Evolutionary conservation across 2,329 filamentous ascomycete genomes (phyloP), one percentile per base, ranked within the genome.

Genomic region (Botryotinia convoluta): DNA sequence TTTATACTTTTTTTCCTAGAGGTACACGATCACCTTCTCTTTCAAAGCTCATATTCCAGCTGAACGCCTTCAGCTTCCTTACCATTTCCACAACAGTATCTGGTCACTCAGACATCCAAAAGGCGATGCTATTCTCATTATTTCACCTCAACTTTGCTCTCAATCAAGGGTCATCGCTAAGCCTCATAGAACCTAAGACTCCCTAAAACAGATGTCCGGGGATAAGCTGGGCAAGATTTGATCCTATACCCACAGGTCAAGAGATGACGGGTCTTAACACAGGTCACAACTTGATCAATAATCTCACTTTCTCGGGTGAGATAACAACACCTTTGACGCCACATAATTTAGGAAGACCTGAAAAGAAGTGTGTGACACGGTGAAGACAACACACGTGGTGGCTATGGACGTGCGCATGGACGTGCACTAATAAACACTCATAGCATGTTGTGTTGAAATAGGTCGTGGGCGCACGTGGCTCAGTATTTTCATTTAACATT

Each of bases 351-450:
- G 4, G 20, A 60, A 60, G 48, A 35, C 22, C 62, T 67, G 26
- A 65, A 67, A 67, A 51, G 29, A 42, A 29, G 29, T 60, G 51
- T 59, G 37, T 60, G 32, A 68, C 62, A 54, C 45, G 45, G 35
- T 18, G 32, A 51, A 67, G 45, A n/a, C 44, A 35, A 67, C 8
- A n/a, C 37, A 67, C 12, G 32, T 39, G 64, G 63, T 51, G 12
- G 32, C 5, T n/a, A 29, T 63, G 61, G 61, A 63, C 26, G 26
- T 44, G 16, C 29, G 51, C 51, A 29, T 63, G 61, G 61, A 63
- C 26, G 26, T 44, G 16, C 29, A 67, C 51, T 32, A 29, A 57
- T 3, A 29, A 57, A 29, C 51, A 29, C 63, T 29, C 29, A 51
- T 67, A 4, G 32, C 35, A 68, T 35, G 32, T 39, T 54, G 37